These are phyloP conservation scores for Neoboletus magnificus DNA, from an alignment of 768 basidiomycete species.

Conservation along the genomic window DNA sequence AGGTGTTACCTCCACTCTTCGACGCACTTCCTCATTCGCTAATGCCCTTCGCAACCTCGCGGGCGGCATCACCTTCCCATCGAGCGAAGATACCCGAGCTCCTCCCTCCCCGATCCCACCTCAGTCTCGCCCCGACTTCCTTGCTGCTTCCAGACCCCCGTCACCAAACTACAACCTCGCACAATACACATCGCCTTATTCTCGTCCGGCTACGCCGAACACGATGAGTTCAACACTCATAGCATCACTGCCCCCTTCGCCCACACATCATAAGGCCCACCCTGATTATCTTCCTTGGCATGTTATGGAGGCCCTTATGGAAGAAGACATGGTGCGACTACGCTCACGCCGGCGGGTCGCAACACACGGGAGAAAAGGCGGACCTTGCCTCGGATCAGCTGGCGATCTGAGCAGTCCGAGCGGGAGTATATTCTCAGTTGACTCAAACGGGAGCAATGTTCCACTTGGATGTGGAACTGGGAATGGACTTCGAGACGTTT, in stretches of 20 bases:
- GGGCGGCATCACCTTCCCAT: constrained; percentile 68
- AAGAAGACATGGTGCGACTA: constrained; percentile 92
- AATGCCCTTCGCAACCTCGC: constrained; percentile 69
- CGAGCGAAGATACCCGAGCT: constrained; percentile 49
- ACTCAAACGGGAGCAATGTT: constrained; percentile 63
- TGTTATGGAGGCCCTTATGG: constrained; percentile 86
- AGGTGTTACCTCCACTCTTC: constrained; percentile 64
- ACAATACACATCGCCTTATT: constrained; percentile 75
- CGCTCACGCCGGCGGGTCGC: constrained; percentile 56
- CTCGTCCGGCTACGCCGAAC: constrained; percentile 46
- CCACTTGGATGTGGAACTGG: constrained; percentile 79
- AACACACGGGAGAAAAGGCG: constrained; percentile 41
- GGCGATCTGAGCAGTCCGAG: constrained; percentile 62
- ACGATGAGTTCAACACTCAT: constrained; percentile 21
- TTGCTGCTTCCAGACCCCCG: constrained; percentile 62
- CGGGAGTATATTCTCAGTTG: constrained; percentile 74
- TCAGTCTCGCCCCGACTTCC: constrained; percentile 22
- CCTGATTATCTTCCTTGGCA: constrained; percentile 67
- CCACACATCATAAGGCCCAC: constrained; percentile 33
- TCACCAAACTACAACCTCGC: constrained; percentile 78
- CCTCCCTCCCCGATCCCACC: constrained; percentile 34
- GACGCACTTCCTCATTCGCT: constrained; percentile 79
- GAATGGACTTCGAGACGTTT: constrained; percentile 72
- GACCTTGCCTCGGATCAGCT: constrained; percentile 35
- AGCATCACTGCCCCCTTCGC: constrained; percentile 30